Conservation (phyloP, 495 filamentous ascomycete species). For the Viridothelium virens region DNA sequence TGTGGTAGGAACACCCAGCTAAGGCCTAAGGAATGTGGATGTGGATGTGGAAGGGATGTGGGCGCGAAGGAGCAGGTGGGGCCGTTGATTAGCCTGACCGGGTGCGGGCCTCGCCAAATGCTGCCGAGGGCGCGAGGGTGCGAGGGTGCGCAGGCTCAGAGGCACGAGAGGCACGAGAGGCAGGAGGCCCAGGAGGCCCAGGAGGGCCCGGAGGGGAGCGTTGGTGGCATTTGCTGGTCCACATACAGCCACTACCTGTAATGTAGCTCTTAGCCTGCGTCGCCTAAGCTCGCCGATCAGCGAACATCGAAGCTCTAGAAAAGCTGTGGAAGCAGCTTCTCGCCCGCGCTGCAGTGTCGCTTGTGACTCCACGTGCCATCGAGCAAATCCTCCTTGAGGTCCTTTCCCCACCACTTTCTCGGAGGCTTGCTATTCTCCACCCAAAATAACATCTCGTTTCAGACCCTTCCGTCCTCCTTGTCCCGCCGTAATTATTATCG, state of each 20-base stretch:
- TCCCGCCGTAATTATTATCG: no score
- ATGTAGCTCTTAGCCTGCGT: not conserved
- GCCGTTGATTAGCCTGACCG: not conserved
- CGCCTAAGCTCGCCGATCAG: slow-evolving; percentile 4
- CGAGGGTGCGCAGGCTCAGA: no score
- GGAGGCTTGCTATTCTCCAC: not conserved
- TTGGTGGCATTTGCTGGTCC: no score
- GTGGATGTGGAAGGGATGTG: not conserved
- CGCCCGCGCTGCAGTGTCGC: no score
- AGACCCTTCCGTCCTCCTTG: not conserved
- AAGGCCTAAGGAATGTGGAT: no score
- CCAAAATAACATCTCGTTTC: not conserved
- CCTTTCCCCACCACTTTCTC: no score
- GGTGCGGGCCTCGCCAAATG: not conserved
- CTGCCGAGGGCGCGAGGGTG: not conserved
- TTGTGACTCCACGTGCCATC: not conserved
- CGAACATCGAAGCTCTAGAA: not conserved
- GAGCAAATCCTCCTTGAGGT: not conserved
- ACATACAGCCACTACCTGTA: not conserved
- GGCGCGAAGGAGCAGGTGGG: slow-evolving; percentile 4
- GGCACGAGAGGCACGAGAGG: no score
- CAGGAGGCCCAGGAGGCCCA: no score
- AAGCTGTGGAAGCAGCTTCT: not conserved
- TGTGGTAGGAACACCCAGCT: no score
- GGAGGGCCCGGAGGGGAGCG: no score